These are phyloP conservation scores for Phytophthora pistaciae DNA, from an alignment of 352 stramenopile genomes.

Conservation along the genomic window DNA sequence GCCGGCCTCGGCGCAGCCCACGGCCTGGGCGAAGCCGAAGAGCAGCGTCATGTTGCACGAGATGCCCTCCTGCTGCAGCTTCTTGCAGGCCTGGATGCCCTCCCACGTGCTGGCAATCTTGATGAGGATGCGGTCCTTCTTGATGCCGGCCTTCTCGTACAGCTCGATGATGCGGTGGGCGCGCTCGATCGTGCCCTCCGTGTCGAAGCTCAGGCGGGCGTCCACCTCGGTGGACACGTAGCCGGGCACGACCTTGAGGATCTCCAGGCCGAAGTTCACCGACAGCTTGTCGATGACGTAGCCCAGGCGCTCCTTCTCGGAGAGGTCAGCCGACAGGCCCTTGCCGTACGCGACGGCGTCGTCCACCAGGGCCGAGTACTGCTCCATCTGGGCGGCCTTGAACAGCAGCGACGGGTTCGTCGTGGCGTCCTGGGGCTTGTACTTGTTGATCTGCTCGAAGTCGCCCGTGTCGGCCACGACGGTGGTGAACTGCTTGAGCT, in stretches of 20 bases:
- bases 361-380: slow-evolving; percentile 97
- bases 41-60: slow-evolving; percentile 99
- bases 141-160: slow-evolving; percentile 96
- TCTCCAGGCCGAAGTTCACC: slow-evolving; percentile 98
- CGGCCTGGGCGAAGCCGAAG: slow-evolving; percentile 98
- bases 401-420: slow-evolving; percentile 99
- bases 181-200: slow-evolving; percentile 91
- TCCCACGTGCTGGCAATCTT: slow-evolving; percentile 99
- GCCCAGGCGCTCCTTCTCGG: slow-evolving; percentile 88
- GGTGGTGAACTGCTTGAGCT: slow-evolving; percentile 97
- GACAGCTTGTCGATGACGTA: slow-evolving; percentile 98
- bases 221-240: slow-evolving; percentile 99
- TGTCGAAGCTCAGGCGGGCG: slow-evolving; percentile 97
- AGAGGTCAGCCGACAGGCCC: slow-evolving; percentile 61
- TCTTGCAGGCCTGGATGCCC: slow-evolving; percentile 96
- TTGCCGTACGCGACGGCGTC: slow-evolving; percentile 96
- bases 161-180: slow-evolving; percentile 97
- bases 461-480: slow-evolving; percentile 99
- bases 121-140: slow-evolving; percentile 97
- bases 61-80: slow-evolving; percentile 98
- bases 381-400: slow-evolving; percentile 96
- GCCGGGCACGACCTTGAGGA: slow-evolving; percentile 97
- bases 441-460: slow-evolving; percentile 91
- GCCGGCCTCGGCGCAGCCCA: slow-evolving; percentile 94
- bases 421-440: slow-evolving; percentile 97